Conservation (phyloP, 768 basidiomycete genomes). For the Filobasidium wieringae region DNA sequence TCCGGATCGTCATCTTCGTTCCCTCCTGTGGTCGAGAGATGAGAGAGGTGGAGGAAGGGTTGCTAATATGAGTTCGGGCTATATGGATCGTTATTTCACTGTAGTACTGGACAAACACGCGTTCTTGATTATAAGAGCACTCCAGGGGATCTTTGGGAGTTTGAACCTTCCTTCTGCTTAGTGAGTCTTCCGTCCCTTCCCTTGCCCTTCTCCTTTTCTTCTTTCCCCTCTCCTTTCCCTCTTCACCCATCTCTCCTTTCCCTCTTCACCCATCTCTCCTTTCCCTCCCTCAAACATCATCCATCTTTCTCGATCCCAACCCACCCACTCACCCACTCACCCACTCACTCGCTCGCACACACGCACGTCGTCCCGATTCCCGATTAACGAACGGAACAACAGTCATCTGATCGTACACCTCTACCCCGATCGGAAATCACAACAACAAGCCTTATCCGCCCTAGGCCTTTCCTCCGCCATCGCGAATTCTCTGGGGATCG, state of each 20-base stretch:
- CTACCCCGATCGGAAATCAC: slow-evolving; percentile 45
- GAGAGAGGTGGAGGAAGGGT: no score
- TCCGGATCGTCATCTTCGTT: not conserved
- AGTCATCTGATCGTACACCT: slow-evolving; percentile 46
- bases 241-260: no score
- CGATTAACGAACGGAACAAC: no score
- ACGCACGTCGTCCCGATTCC: not conserved
- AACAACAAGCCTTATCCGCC: slow-evolving; percentile 43
- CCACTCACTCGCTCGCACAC: not conserved
- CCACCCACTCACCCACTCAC: slow-evolving; percentile 7
- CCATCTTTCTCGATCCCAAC: no score
- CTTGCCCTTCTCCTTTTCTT: no score
- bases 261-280: no score
- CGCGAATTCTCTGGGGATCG: slow-evolving; percentile 42
- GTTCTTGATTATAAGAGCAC: slow-evolving; percentile 47
- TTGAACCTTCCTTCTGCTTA: slow-evolving; percentile 47
- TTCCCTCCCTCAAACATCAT: no score
- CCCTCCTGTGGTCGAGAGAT: not conserved
- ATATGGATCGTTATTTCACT: slow-evolving; percentile 5
- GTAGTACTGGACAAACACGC: slow-evolving; percentile 41
- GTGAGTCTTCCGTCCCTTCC: slow-evolving; percentile 23
- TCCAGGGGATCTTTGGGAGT: slow-evolving; percentile 47
- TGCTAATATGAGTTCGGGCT: not conserved
- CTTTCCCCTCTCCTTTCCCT: no score
- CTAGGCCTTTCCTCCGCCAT: slow-evolving; percentile 46